Conservation (phyloP, 2,329 filamentous ascomycete genomes). For the Cadophora sp. region DNA sequence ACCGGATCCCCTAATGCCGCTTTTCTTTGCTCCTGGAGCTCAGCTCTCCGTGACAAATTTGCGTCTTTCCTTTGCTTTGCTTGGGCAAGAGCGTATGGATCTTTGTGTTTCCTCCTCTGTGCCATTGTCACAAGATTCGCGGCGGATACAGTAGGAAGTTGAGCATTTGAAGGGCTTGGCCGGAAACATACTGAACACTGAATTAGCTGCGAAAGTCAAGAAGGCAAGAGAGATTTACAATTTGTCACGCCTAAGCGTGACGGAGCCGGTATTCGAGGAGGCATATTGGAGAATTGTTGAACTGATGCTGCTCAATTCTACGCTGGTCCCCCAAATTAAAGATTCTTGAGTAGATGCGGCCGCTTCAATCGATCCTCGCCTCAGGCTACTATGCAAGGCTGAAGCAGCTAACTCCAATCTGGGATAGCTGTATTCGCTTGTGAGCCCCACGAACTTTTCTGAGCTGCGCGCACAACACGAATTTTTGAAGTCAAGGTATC, state of each 20-base stretch:
- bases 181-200: constrained; percentile 63
- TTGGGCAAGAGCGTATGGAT: constrained; percentile 84
- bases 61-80: constrained; percentile 83
- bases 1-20: constrained; percentile 78
- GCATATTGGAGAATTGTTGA: constrained; percentile 57
- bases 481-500: constrained; percentile 11
- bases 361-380: background rate
- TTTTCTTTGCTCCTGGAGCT: constrained; percentile 69
- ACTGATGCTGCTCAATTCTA: background rate
- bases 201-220: background rate
- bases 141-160: constrained; percentile 66
- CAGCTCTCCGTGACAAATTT: constrained; percentile 77
- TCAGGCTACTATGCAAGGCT: background rate
- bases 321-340: background rate
- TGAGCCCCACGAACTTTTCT: constrained; percentile 17
- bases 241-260: constrained; percentile 65
- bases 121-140: constrained; percentile 65
- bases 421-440: background rate
- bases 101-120: constrained; percentile 71
- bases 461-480: background rate
- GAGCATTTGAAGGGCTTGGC: constrained; percentile 56
- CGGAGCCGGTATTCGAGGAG: constrained; percentile 68
- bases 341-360: background rate
- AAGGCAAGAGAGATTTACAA: constrained; percentile 55
- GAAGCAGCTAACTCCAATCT: background rate